Evolutionary conservation across 2,329 filamentous ascomycete genomes (phyloP).

Genomic region (Drechslerella stenobrocha): DNA sequence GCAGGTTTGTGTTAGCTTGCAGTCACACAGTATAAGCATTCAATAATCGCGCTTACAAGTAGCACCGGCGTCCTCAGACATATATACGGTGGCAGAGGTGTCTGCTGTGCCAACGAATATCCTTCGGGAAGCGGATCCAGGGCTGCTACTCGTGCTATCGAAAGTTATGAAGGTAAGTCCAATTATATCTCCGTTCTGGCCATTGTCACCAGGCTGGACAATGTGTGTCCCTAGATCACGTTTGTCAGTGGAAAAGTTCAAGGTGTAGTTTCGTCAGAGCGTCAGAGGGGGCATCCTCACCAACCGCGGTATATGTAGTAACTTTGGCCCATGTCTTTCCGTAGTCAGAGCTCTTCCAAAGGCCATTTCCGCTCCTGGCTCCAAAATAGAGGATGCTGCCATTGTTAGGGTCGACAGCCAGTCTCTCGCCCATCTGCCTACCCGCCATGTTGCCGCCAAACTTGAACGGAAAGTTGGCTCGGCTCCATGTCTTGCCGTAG

Average conservation of each 20-base stretch:
- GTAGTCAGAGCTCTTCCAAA: constrained; percentile 64
- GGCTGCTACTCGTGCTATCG: constrained; percentile 59
- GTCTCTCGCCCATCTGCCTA: constrained; percentile 63
- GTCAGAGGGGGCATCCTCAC: constrained; percentile 11
- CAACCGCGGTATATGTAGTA: constrained; percentile 59
- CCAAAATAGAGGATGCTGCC: constrained; percentile 64
- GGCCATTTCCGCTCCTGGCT: constrained; percentile 63
- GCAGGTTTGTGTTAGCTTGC: neutral
- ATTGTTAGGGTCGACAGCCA: constrained; percentile 64
- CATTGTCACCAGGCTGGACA: constrained; percentile 58
- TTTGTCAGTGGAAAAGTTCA: neutral
- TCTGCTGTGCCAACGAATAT: constrained; percentile 65
- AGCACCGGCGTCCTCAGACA: constrained; percentile 62
- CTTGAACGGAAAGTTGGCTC: constrained; percentile 62
- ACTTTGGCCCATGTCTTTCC: constrained; percentile 63
- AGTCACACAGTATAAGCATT: neutral
- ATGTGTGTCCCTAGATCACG: constrained; percentile 57
- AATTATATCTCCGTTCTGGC: constrained; percentile 59
- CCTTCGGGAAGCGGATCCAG: constrained; percentile 60
- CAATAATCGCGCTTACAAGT: constrained; percentile 56
- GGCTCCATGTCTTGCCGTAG: constrained; percentile 61
- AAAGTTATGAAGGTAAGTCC: constrained; percentile 63
- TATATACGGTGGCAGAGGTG: constrained; percentile 61
- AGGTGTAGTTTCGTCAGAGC: neutral
- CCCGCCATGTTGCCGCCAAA: constrained; percentile 67